These are phyloP conservation scores for Mucor sp. DNA, from an alignment of 371 early-diverging fungal genomes.

Conservation along the genomic window DNA sequence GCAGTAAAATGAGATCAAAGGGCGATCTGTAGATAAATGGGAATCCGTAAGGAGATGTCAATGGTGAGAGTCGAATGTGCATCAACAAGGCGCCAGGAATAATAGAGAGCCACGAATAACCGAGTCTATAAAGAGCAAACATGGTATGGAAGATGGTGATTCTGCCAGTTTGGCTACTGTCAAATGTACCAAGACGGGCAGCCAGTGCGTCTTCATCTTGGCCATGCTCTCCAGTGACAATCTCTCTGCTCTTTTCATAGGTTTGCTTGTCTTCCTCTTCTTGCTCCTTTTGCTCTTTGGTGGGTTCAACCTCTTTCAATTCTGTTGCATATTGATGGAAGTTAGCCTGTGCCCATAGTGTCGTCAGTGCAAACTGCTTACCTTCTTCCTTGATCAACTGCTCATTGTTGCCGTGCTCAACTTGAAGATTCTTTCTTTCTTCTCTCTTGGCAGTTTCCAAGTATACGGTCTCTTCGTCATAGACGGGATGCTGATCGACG, in stretches of 20 bases:
- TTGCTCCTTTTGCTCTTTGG: slow-evolving; percentile 18
- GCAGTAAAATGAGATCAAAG: slow-evolving; percentile 36
- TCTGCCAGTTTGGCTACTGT: slow-evolving; percentile 25
- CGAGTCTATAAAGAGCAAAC: slow-evolving; percentile 40
- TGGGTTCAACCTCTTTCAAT: slow-evolving; percentile 14
- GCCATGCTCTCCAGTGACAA: background rate
- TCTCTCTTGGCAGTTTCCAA: slow-evolving; percentile 33
- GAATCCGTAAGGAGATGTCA: slow-evolving; percentile 46
- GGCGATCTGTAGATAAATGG: slow-evolving; percentile 47
- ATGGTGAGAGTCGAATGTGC: slow-evolving; percentile 43
- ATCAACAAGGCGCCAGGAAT: slow-evolving; percentile 40
- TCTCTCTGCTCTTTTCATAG: slow-evolving; percentile 3
- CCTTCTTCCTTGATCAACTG: slow-evolving; percentile 27
- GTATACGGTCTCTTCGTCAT: slow-evolving; percentile 39
- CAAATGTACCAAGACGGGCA: slow-evolving; percentile 28
- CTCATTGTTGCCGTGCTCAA: slow-evolving; percentile 21
- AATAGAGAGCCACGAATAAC: slow-evolving; percentile 41
- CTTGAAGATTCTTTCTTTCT: slow-evolving; percentile 25
- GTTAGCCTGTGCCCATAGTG: background rate
- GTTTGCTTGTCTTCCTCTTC: slow-evolving; percentile 4
- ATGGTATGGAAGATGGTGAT: slow-evolving; percentile 42
- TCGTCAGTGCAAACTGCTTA: background rate
- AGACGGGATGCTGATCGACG: slow-evolving; percentile 34
- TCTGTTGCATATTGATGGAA: background rate
- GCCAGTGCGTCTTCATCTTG: slow-evolving; percentile 8